phyloP scores from a whole-genome alignment of 257 asterid genomes.

The Agastache rugosa region DNA sequence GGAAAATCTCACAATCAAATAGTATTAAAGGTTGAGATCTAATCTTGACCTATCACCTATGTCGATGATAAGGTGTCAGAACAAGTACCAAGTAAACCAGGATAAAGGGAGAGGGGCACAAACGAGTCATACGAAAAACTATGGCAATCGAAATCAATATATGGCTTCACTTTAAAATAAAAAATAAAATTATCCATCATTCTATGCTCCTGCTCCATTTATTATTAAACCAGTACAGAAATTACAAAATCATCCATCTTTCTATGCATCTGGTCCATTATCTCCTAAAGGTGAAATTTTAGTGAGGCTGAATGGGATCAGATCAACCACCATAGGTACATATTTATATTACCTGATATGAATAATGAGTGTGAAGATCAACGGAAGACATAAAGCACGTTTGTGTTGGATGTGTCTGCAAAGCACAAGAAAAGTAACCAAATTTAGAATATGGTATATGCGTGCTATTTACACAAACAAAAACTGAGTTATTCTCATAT shows the following conservation, averaged over 20 bases:
- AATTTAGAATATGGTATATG: constrained; percentile 18
- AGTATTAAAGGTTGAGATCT: neutral
- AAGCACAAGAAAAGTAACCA: constrained; percentile 36
- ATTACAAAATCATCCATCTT: constrained; percentile 5
- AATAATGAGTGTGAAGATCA: constrained; percentile 98
- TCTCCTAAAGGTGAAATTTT: neutral
- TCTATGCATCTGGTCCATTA: neutral
- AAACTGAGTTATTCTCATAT: constrained; percentile 24
- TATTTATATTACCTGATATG: constrained; percentile 78
- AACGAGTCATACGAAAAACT: neutral
- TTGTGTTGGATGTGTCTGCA: constrained; percentile 99
- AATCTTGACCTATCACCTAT: neutral
- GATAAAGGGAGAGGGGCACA: neutral
- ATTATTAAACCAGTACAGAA: neutral
- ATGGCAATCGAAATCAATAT: neutral
- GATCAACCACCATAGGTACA: constrained; percentile 8
- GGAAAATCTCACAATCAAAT: neutral
- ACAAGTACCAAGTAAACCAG: neutral
- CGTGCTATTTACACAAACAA: constrained; percentile 17
- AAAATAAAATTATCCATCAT: neutral
- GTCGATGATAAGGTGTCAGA: neutral
- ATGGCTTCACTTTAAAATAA: neutral
- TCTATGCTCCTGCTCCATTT: neutral
- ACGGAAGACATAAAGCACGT: constrained; percentile 98
- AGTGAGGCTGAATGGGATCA: constrained; percentile 17